Evolutionary conservation across 164 flowering plant species (phyloP), one percentile per base, ranked within the genome.

Genomic region (Vitis vinifera): DNA sequence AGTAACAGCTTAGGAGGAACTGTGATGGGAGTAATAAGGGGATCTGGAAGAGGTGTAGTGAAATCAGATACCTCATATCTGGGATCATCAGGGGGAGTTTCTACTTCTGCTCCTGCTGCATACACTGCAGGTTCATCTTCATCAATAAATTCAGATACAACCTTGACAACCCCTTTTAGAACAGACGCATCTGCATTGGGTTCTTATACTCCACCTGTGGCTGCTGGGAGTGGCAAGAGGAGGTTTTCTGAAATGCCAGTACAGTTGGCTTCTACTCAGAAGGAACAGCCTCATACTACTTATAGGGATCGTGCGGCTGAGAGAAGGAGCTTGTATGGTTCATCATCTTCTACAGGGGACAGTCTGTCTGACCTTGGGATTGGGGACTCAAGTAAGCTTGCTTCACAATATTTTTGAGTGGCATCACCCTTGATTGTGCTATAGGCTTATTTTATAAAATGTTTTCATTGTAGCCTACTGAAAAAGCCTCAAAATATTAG

Each of bases 281-380:
- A 74, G 72, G 97, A 89, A 15, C 91, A 86, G 68, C 71, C 88
- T 59, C 97, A 87, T 77, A 80, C 88, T 19, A 63, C 84, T 3
- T 96, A 96, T 52, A 85, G 99, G 78, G 99, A 96, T 77, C 94
- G 98, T 61, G 99, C 98, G 51, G 99, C 99, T 64, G 99, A 96
- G 79, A 81, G 99, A 72, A 86, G 99, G 78, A 96, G 86, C 80
- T 82, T 93, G 64, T 96, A 96, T 75, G 95, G 99, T 61, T 88
- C 97, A 63, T 85, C 88, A 29, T 80, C 91, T 10, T 86, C 89
- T 51, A 9, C 75, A 68, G 91, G 88, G 53, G 87, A 90, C 67
- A 84, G 85, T 68, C 9, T 67, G 14, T 77, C 85, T 27, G 87
- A 84, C 53, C 61, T 68, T 74, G 89, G 78, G 30, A 74, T 74